These are phyloP conservation scores for Poronia punctata DNA, from an alignment of 495 filamentous ascomycete genomes.

Conservation along the genomic window DNA sequence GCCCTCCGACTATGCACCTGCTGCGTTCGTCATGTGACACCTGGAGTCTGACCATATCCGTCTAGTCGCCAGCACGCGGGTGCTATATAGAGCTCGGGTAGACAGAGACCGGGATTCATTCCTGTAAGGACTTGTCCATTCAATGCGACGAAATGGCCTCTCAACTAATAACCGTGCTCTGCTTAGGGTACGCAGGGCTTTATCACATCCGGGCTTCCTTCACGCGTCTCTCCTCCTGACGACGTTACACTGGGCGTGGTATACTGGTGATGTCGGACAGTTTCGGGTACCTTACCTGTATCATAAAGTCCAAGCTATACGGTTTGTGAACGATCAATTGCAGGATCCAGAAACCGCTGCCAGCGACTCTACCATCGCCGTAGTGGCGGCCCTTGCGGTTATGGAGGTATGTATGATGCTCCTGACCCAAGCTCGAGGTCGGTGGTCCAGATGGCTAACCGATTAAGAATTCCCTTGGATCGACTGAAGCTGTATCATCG, in stretches of 20 bases:
- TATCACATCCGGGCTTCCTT: slow-evolving; percentile 28
- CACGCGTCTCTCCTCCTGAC: slow-evolving; percentile 27
- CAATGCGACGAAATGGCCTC: background rate
- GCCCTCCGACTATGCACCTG: background rate
- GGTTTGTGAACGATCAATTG: slow-evolving; percentile 32
- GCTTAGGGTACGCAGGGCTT: slow-evolving; percentile 24
- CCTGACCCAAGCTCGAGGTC: background rate
- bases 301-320: slow-evolving; percentile 27
- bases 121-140: slow-evolving; percentile 17
- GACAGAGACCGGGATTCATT: slow-evolving; percentile 22
- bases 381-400: slow-evolving; percentile 31
- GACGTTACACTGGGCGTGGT: slow-evolving; percentile 28
- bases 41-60: slow-evolving; percentile 9
- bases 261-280: slow-evolving; percentile 25
- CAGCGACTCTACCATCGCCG: slow-evolving; percentile 29
- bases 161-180: slow-evolving; percentile 6
- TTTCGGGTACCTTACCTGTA: slow-evolving; percentile 28
- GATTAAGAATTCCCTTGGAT: slow-evolving; percentile 21
- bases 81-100: slow-evolving; percentile 21
- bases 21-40: too few species aligned
- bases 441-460: slow-evolving; percentile 10
- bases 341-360: slow-evolving; percentile 19
- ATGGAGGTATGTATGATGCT: slow-evolving; percentile 28
- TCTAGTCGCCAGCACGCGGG: slow-evolving; percentile 21
- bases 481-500: slow-evolving; percentile 21